Base-by-base conservation (phyloP, 2,329 filamentous ascomycete species). In the Fusarium nurragi region DNA sequence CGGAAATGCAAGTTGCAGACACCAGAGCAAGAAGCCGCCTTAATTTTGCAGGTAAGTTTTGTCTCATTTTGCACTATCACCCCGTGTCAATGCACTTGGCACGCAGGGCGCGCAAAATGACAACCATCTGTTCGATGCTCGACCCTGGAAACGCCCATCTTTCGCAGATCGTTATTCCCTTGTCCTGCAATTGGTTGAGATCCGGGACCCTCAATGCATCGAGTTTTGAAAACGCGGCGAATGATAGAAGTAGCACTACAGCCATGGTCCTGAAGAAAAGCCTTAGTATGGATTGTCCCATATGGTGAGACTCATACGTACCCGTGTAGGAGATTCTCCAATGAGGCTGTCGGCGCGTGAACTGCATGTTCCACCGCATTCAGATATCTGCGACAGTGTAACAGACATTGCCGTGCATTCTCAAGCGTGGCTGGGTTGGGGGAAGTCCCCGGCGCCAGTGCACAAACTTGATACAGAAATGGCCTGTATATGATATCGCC, bases 121-220 rank as follows among this genome's bases (percentile, higher is more conserved):
- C 63, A 18, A 68, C 58, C 65, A 68, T 68, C 16, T 68, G 66
- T 6, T 69, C 65, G 23, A 68, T 68, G 6, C 65, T 68, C 0
- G 65, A 68, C 0, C 59, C 62, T 2, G 62, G 65, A 21, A 68
- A 68, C 0, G 65, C 65, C 65, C 65, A 68, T 32, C 62, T 34
- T 21, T 67, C 63, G 9, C 66, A 54, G n/a, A 69, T 69, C 13
- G 39, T 19, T 28, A 68, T 68, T 1, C 58, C 65, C 11, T 67
- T 68, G 9, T 68, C 65, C 22, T 68, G 65, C 10, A 67, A 19
- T 30, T 56, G 44, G 11, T 66, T 63, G 1, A 68, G 49, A 21
- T 68, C 65, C 2, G 62, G 59, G 1, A 68, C 62, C 9, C 62
- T 48, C 16, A 67, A 39, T 5, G 43, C 43, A 16, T 48, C 62